Base-by-base conservation (phyloP, 2,329 filamentous ascomycete species). In the Trichoderma simmonsii region DNA sequence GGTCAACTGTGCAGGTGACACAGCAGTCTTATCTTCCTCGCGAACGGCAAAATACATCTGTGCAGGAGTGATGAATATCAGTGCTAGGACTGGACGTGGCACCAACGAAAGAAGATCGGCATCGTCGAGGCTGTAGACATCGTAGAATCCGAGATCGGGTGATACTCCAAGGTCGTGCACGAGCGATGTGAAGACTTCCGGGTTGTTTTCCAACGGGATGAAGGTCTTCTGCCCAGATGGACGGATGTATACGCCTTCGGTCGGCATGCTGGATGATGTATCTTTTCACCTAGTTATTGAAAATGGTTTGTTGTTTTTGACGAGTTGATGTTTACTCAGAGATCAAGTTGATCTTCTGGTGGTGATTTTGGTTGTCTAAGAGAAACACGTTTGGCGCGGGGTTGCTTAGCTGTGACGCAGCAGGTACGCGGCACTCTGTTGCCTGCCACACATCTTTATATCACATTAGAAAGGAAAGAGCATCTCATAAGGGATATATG, bases 91-190 rank as follows among this genome's bases (percentile, higher is more conserved):
- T 14, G 93, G 93, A 12, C 93, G 91, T 0, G 93, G 93, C 8
- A 81, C 77, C 80, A 94, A 90, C 70, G 88, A 87, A 73, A 96
- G 86, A n/a, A 95, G 87, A 30, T 91, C 88, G 0, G 91, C 88
- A 59, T 96, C 93, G 79, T 93, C 90, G 78, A 97, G 89, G 76
- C 89, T 92, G 85, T 89, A 95, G 80, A 97, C 91, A 80, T 97
- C 93, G 82, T 93, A 89, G 85, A 96, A 97, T 76, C 87, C 85
- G 18, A 97, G 85, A 48, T 86, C 83, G 30, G 84, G 79, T 1
- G 92, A 91, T 59, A 96, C 85, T 63, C 93, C 93, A 15, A 96
- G 87, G 75, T 90, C 88, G 79, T 89, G 88, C 30, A 92, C 87
- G 18, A 97, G 87, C 60, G 87, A 83, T 71, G 89, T 91, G 87